Percentiles rank a stretch among this genome's conserved stretches.
Conservation (phyloP, 2,329 filamentous ascomycete genomes). For the Epichloe typhina region DNA sequence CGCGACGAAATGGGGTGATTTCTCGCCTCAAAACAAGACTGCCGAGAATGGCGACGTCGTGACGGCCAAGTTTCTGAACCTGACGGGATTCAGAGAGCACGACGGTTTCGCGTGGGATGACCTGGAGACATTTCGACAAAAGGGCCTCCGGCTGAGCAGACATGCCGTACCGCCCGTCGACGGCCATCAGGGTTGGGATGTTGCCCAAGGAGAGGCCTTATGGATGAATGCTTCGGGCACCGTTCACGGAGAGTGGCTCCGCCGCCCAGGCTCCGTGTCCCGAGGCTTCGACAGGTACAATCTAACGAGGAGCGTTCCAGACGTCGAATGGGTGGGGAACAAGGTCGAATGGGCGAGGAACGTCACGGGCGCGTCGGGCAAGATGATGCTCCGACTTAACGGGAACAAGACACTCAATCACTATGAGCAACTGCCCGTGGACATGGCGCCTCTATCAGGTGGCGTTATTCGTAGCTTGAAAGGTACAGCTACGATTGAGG, state of each 20-base stretch:
- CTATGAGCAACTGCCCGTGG: constrained; percentile 27
- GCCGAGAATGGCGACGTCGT: constrained; percentile 13
- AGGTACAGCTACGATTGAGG: constrained; percentile 59
- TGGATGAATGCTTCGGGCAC: constrained; percentile 72
- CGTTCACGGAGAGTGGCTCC: constrained; percentile 63
- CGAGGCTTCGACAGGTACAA: constrained; percentile 43
- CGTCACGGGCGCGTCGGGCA: constrained; percentile 59
- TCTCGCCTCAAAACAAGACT: constrained; percentile 28
- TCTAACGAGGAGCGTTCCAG: constrained; percentile 49
- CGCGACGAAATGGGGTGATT: constrained; percentile 46
- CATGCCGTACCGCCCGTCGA: constrained; percentile 33
- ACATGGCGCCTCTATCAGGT: constrained; percentile 25
- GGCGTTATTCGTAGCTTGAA: constrained; percentile 54
- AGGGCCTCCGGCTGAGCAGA: constrained; percentile 47
- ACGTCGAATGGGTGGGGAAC: constrained; percentile 48
- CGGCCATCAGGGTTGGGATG: constrained; percentile 27
- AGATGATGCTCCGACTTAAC: constrained; percentile 52
- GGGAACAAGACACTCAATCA: constrained; percentile 37
- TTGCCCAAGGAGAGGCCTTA: constrained; percentile 29
- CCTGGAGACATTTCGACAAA: constrained; percentile 50
- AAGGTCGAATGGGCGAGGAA: constrained; percentile 61
- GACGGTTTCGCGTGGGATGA: constrained; percentile 72
- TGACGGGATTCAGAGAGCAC: constrained; percentile 62
- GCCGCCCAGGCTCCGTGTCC: constrained; percentile 34
- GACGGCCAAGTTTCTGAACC: constrained; percentile 41